Evolutionary conservation across 345 rosid species (phyloP).

Genomic region (Salix dunnii): DNA sequence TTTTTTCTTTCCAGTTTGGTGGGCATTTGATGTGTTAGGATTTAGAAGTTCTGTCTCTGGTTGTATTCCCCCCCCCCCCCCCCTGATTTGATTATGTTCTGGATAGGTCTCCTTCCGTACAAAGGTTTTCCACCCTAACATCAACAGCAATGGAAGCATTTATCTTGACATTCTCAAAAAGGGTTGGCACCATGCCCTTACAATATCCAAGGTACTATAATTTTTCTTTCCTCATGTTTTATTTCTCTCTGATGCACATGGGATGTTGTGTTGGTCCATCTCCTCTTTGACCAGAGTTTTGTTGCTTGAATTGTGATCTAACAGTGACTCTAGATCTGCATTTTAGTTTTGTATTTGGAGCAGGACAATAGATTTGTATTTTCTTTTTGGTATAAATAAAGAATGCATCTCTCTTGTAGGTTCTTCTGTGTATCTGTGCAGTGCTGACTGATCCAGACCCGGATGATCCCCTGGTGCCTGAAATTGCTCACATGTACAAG

Average conservation of each 20-base stretch:
- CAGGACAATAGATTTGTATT: not conserved
- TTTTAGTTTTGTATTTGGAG: not conserved
- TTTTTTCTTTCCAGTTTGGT: too few species aligned
- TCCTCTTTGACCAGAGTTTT: not conserved
- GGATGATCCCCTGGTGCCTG: conserved; percentile 25
- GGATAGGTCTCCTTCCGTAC: conserved; percentile 23
- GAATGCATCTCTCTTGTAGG: not conserved
- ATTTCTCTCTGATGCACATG: not conserved
- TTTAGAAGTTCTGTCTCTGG: too few species aligned
- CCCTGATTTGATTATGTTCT: not conserved
- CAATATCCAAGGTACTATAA: conserved; percentile 15
- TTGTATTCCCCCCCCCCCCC: too few species aligned
- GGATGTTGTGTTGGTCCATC: not conserved
- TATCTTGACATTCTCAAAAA: conserved; percentile 23
- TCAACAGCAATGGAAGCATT: conserved; percentile 28
- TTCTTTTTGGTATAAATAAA: not conserved
- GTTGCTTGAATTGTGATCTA: not conserved
- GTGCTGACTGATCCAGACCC: conserved; percentile 24
- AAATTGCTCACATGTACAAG: conserved; percentile 22
- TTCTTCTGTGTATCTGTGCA: conserved; percentile 18
- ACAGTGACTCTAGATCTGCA: not conserved
- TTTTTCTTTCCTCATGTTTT: not conserved
- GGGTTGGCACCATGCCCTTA: conserved; percentile 23
- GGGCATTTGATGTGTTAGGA: too few species aligned
- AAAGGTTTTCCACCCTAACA: conserved; percentile 23